A percentile compares a stretch with the other conserved stretches of the same genome.
Evolutionary conservation across 305 asterid species (phyloP).

Genomic region (Fraxinus floribunda): DNA sequence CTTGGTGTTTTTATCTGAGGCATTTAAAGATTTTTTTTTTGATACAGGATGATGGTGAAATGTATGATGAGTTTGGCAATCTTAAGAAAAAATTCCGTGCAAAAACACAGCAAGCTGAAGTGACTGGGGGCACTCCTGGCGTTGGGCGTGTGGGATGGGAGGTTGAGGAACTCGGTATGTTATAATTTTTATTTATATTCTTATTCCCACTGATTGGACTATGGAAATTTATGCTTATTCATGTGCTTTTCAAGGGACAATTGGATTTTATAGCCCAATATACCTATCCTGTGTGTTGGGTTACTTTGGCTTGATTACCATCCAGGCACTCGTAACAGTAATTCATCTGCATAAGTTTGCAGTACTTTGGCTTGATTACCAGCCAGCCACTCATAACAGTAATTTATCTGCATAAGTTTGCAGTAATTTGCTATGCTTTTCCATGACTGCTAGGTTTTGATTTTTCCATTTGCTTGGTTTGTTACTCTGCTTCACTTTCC

Average conservation of each 20-base stretch:
- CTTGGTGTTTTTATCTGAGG: background rate
- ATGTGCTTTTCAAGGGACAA: background rate
- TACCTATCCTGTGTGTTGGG: constrained; percentile 1
- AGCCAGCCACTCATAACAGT: background rate
- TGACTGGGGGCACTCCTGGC: constrained; percentile 63
- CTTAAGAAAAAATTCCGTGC: constrained; percentile 95
- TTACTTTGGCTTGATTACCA: background rate
- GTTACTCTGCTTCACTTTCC: background rate
- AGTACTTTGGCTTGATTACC: background rate
- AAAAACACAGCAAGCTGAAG: constrained; percentile 73
- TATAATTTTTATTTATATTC: background rate
- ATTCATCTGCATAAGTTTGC: background rate
- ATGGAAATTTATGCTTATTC: background rate
- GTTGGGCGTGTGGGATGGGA: constrained; percentile 99
- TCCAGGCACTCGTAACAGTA: background rate
- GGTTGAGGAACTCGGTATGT: constrained; percentile 83
- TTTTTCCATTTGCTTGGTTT: background rate
- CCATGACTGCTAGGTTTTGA: background rate
- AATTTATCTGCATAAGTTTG: background rate
- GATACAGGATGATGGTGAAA: constrained; percentile 95
- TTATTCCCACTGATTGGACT: background rate
- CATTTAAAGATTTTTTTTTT: constrained; percentile 3
- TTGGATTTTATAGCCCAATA: background rate
- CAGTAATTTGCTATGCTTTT: background rate
- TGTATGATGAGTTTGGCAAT: constrained; percentile 98